These are phyloP conservation scores for Beauveria rudraprayagi DNA, from an alignment of 2,329 filamentous ascomycete species.

Conservation along the genomic window DNA sequence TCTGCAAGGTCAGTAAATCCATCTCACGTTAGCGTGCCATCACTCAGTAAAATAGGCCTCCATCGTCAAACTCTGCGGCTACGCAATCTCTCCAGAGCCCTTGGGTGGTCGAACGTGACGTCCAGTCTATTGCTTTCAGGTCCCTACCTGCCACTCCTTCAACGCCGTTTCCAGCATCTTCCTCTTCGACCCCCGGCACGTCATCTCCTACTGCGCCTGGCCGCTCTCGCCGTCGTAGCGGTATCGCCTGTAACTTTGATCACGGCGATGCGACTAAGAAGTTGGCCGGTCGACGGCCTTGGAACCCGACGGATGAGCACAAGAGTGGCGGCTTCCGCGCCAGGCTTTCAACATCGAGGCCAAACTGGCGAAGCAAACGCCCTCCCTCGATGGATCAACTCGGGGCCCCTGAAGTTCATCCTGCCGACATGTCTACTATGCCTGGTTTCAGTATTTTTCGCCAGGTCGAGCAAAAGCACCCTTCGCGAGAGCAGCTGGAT, in stretches of 20 bases:
- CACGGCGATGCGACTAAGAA: conserved; percentile 17
- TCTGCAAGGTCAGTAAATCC: too few relatives aligned
- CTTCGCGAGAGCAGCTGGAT: conserved; percentile 70
- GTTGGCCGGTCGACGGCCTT: conserved; percentile 19
- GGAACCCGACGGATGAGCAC: conserved; percentile 18
- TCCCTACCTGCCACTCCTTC: too few relatives aligned
- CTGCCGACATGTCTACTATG: not conserved
- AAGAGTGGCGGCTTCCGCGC: not conserved
- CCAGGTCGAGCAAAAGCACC: conserved; percentile 58
- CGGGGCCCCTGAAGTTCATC: not conserved
- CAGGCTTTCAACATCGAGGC: not conserved
- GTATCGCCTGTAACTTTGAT: conserved; percentile 16
- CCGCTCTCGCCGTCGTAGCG: not conserved
- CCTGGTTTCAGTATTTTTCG: not conserved
- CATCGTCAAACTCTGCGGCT: too few relatives aligned
- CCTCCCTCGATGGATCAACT: not conserved
- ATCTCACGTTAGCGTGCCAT: too few relatives aligned
- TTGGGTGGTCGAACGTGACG: too few relatives aligned
- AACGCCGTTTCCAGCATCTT: conserved; percentile 11
- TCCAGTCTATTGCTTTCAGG: too few relatives aligned
- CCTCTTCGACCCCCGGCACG: conserved; percentile 15
- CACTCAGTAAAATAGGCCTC: too few relatives aligned
- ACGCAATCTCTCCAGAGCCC: too few relatives aligned
- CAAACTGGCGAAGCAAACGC: not conserved
- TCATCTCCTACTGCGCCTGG: conserved; percentile 15